These are phyloP conservation scores for Geranium brycei DNA, from an alignment of 345 rosid species.

Conservation along the genomic window DNA sequence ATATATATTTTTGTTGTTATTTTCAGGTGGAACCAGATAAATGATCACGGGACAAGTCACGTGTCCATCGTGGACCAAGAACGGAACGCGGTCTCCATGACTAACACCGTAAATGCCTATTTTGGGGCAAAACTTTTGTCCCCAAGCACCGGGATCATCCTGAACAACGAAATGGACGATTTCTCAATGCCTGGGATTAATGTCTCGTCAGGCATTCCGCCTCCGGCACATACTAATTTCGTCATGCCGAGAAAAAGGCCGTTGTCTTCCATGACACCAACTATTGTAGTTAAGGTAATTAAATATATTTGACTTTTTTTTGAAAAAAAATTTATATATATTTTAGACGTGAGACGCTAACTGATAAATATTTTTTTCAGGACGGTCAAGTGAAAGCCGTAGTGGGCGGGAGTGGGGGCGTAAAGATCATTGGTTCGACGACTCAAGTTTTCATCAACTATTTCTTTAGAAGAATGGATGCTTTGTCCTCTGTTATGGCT, in stretches of 20 bases:
- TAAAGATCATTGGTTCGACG: slow-evolving; percentile 38
- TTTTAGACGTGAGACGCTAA: background rate
- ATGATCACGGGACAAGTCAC: slow-evolving; percentile 60
- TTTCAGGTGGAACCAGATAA: slow-evolving; percentile 39
- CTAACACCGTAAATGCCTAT: slow-evolving; percentile 41
- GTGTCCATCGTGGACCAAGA: slow-evolving; percentile 36
- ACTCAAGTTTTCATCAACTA: slow-evolving; percentile 43
- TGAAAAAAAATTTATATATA: too few relatives aligned
- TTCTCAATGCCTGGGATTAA: slow-evolving; percentile 25
- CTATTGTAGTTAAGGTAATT: slow-evolving; percentile 37
- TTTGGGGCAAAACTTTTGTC: slow-evolving; percentile 43
- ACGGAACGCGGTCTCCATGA: slow-evolving; percentile 47
- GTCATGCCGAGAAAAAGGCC: slow-evolving; percentile 51
- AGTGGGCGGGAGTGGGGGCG: slow-evolving; percentile 59
- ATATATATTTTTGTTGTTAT: background rate
- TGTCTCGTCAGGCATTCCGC: slow-evolving; percentile 11
- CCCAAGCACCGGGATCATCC: slow-evolving; percentile 42
- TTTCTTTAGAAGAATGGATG: slow-evolving; percentile 40
- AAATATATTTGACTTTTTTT: too few relatives aligned
- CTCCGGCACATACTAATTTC: slow-evolving; percentile 41
- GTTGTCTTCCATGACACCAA: slow-evolving; percentile 53
- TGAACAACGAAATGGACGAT: slow-evolving; percentile 65
- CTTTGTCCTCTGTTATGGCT: slow-evolving; percentile 40
- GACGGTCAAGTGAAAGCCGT: slow-evolving; percentile 40
- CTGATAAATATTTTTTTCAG: slow-evolving; percentile 11